These are phyloP conservation scores for Nemania serpens DNA, from an alignment of 2,329 filamentous ascomycete genomes.

Conservation along the genomic window DNA sequence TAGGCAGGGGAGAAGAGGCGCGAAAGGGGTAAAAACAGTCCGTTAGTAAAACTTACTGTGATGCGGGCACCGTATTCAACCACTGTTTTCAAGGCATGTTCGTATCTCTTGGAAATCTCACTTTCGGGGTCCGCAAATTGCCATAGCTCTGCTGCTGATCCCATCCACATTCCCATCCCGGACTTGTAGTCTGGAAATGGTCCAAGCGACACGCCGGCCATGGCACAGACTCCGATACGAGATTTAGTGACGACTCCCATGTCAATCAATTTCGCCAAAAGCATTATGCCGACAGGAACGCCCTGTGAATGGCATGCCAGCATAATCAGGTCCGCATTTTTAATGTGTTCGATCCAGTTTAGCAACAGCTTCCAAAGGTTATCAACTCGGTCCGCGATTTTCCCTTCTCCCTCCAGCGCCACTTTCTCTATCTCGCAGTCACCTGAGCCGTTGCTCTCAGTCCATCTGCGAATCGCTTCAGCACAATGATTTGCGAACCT, in stretches of 20 bases:
- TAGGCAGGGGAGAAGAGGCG: not conserved
- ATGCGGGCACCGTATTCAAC: conserved; percentile 81
- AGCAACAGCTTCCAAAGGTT: conserved; percentile 92
- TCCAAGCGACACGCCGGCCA: conserved; percentile 90
- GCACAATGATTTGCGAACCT: conserved; percentile 89
- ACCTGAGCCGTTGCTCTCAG: conserved; percentile 70
- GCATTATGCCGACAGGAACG: conserved; percentile 89
- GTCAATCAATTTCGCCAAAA: conserved; percentile 89
- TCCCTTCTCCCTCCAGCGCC: conserved; percentile 91
- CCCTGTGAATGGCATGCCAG: conserved; percentile 96
- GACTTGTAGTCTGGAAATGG: conserved; percentile 93
- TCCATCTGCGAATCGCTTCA: conserved; percentile 82
- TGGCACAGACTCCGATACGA: conserved; percentile 83
- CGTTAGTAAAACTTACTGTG: conserved; percentile 48
- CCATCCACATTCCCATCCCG: conserved; percentile 82
- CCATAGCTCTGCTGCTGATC: conserved; percentile 91
- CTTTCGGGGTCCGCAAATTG: conserved; percentile 87
- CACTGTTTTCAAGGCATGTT: conserved; percentile 72
- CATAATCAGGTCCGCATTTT: conserved; percentile 84
- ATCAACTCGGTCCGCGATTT: conserved; percentile 85
- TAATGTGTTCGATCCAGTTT: conserved; percentile 92
- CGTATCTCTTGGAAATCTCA: conserved; percentile 80
- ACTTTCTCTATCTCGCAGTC: conserved; percentile 90
- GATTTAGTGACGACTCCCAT: conserved; percentile 80
- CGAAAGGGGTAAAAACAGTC: not conserved